Evolutionary conservation across 257 asterid species (phyloP), one percentile per base, ranked within the genome.

Genomic region (Solanum clarkiae): DNA sequence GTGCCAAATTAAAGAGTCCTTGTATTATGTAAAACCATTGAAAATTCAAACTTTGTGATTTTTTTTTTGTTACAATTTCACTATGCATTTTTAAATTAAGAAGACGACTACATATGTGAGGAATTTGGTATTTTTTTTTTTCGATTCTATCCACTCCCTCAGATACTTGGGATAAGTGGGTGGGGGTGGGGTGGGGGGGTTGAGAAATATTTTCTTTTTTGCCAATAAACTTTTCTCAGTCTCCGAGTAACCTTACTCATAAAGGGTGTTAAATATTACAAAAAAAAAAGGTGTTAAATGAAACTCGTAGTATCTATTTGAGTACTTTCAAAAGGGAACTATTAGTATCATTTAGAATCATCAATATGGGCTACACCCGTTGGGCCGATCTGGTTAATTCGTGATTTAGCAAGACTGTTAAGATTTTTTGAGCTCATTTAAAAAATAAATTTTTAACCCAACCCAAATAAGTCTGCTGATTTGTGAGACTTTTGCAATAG

Each of bases 161-260:
- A 5, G n/a, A 60, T n/a, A 60, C 15, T n/a, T 10, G 0, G 5
- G 32, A 26, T n/a, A 29, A 29, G 32, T 2, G 32, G 32, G 32
- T 29, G 32, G 32, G 22, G 8, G 11, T n/a, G 4, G 68, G 8
- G 3, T 1, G 10, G 6, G 32, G 16, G 26, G 29, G 1, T 29
- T 10, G 15, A 10, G 6, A n/a, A 60, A 20, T 0, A 7, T 0
- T 4, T n/a, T 55, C 1, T 3, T 9, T 9, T 3, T 60, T 60
- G 4, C 5, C 8, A 22, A n/a, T 60, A n/a, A n/a, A 4, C 0
- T 60, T n/a, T 60, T 22, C 0, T 2, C 1, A 2, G 1, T 22
- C 4, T 1, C 22, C 0, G 0, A n/a, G n/a, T 60, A 60, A n/a
- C 16, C 16, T 60, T 60, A 60, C 6, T 60, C 7, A n/a, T 2